These are phyloP conservation scores for Hyphopichia homilentoma DNA, from an alignment of 805 yeast species.

Conservation along the genomic window DNA sequence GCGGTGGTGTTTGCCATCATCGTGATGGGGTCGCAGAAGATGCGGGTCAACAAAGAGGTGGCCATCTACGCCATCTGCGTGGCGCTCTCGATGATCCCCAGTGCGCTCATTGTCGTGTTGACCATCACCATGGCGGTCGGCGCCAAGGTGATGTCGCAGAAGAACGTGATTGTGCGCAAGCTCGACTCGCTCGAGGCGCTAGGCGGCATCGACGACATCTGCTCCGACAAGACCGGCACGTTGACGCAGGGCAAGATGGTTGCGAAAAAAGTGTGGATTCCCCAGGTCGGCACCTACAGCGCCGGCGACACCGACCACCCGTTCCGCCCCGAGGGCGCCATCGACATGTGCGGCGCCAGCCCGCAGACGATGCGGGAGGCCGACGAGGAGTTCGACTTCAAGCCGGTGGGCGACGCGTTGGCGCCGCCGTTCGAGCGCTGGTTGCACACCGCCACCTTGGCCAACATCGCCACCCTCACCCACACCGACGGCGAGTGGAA, in stretches of 20 bases:
- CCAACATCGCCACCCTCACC: slow-evolving; percentile 39
- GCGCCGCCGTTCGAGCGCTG: slow-evolving; percentile 15
- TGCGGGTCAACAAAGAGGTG: slow-evolving; percentile 29
- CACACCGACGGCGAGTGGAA: slow-evolving; percentile 32
- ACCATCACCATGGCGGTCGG: slow-evolving; percentile 41
- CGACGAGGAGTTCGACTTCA: slow-evolving; percentile 38
- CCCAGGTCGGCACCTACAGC: slow-evolving; percentile 28
- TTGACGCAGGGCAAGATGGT: slow-evolving; percentile 38
- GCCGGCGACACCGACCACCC: slow-evolving; percentile 32
- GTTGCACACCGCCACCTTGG: slow-evolving; percentile 34
- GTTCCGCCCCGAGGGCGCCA: slow-evolving; percentile 38
- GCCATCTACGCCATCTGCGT: slow-evolving; percentile 40
- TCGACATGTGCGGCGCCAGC: slow-evolving; percentile 23
- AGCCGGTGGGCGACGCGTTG: slow-evolving; percentile 26
- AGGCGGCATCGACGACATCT: slow-evolving; percentile 37
- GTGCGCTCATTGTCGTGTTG: slow-evolving; percentile 34
- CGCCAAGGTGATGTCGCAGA: slow-evolving; percentile 34
- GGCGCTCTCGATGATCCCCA: slow-evolving; percentile 39
- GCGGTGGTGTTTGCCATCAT: slow-evolving; percentile 37
- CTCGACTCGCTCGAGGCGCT: slow-evolving; percentile 36
- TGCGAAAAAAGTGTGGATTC: slow-evolving; percentile 34
- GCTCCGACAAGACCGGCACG: slow-evolving; percentile 41
- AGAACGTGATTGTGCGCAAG: slow-evolving; percentile 34
- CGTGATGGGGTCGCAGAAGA: slow-evolving; percentile 34
- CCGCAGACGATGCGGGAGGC: slow-evolving; percentile 25